Conservation (phyloP, 2,329 filamentous ascomycete species). For the Colletotrichum tropicicola region DNA sequence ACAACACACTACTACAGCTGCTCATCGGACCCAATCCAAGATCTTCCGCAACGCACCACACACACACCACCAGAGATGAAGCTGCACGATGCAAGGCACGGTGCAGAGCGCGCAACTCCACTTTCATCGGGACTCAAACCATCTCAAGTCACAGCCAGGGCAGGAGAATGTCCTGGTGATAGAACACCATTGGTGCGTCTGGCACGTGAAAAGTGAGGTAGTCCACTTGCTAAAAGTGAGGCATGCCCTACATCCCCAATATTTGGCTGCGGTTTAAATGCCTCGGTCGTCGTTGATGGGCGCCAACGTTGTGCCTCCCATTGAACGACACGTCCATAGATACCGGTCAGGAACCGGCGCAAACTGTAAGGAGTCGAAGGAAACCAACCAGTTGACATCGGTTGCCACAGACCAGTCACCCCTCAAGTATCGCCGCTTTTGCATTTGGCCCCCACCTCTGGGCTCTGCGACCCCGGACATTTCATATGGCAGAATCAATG, state of each 20-base stretch:
- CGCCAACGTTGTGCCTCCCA: not conserved
- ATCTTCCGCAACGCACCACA: not conserved
- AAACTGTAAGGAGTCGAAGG: not conserved
- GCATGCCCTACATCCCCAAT: too few relatives aligned
- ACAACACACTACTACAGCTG: not conserved
- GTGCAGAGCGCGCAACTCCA: not conserved
- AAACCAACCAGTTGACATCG: not conserved
- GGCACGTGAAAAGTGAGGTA: too few relatives aligned
- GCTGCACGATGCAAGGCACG: constrained; percentile 19
- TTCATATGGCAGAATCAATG: too few relatives aligned
- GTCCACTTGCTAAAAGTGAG: too few relatives aligned
- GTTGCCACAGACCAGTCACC: not conserved
- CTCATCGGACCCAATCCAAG: not conserved
- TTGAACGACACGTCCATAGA: not conserved
- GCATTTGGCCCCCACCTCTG: too few relatives aligned
- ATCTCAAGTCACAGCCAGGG: too few relatives aligned
- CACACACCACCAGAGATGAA: not conserved
- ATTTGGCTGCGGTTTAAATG: not conserved
- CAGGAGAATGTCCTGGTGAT: not conserved
- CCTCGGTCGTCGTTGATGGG: not conserved
- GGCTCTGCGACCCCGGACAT: too few relatives aligned
- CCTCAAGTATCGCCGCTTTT: not conserved
- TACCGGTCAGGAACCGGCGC: not conserved
- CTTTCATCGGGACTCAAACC: too few relatives aligned
- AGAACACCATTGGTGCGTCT: too few relatives aligned